A percentile compares a stretch with the other conserved stretches of the same genome.
phyloP scores from a whole-genome alignment of 2,329 filamentous ascomycete genomes.

The Aureobasidium melanogenum region DNA sequence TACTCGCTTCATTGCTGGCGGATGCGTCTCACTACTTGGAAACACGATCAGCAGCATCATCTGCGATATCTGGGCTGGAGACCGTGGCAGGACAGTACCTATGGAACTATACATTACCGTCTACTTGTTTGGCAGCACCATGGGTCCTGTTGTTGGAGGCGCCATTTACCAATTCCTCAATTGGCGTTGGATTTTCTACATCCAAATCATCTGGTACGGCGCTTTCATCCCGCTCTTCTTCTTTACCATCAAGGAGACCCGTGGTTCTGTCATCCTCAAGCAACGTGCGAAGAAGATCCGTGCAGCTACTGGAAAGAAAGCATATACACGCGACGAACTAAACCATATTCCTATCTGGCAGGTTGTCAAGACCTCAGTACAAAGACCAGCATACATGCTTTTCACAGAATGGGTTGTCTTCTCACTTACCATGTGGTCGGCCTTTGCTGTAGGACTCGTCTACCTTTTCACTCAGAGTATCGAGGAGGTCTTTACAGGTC shows the following conservation, averaged over 20 bases:
- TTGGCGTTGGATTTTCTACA: slow-evolving; percentile 33
- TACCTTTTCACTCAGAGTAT: slow-evolving; percentile 44
- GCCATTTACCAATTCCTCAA: slow-evolving; percentile 24
- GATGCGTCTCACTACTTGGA: slow-evolving; percentile 26
- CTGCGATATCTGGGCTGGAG: slow-evolving; percentile 30
- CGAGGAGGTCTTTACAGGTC: slow-evolving; percentile 31
- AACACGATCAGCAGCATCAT: slow-evolving; percentile 30
- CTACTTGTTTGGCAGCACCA: slow-evolving; percentile 26
- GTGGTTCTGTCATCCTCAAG: slow-evolving; percentile 38
- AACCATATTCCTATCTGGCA: slow-evolving; percentile 22
- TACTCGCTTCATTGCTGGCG: slow-evolving; percentile 30
- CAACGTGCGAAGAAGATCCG: slow-evolving; percentile 28
- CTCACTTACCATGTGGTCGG: slow-evolving; percentile 40
- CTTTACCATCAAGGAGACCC: slow-evolving; percentile 38
- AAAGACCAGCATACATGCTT: slow-evolving; percentile 32
- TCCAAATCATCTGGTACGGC: slow-evolving; percentile 36
- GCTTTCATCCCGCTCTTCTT: slow-evolving; percentile 32
- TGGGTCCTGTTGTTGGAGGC: slow-evolving; percentile 29
- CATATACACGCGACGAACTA: slow-evolving; percentile 29
- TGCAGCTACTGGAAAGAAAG: slow-evolving; percentile 18
- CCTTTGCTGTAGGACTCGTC: slow-evolving; percentile 38
- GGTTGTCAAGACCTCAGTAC: slow-evolving; percentile 25
- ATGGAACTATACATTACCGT: slow-evolving; percentile 28
- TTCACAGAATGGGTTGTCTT: slow-evolving; percentile 43
- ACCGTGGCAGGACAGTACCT: slow-evolving; percentile 24